phyloP scores from a whole-genome alignment of 1,284 basidiomycete species.

The Kalmanozyma brasiliensis region DNA sequence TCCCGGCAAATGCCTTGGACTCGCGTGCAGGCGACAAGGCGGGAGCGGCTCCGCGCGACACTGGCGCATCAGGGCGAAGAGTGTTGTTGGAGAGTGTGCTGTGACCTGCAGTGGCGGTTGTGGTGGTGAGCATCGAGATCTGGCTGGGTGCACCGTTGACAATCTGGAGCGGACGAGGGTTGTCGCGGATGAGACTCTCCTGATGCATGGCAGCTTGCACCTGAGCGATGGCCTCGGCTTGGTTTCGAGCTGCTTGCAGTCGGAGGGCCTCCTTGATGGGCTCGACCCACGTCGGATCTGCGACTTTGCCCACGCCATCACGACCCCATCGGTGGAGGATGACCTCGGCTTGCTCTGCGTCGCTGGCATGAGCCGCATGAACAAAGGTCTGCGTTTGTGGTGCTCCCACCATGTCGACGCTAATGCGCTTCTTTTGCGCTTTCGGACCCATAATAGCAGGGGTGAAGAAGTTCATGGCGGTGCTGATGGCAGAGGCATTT shows the following conservation, averaged over 20 bases:
- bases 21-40: slow-evolving; percentile 32
- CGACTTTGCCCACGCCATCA: slow-evolving; percentile 84
- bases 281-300: slow-evolving; percentile 76
- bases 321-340: slow-evolving; percentile 88
- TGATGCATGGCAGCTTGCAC: slow-evolving; percentile 70
- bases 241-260: slow-evolving; percentile 73
- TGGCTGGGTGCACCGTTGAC: slow-evolving; percentile 59
- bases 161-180: slow-evolving; percentile 56
- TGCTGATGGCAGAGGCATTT: slow-evolving; percentile 37
- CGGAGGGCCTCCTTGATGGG: slow-evolving; percentile 87
- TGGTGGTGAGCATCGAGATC: slow-evolving; percentile 50
- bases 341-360: slow-evolving; percentile 89
- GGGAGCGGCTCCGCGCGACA: background rate
- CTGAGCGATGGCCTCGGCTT: slow-evolving; percentile 83
- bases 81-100: slow-evolving; percentile 43
- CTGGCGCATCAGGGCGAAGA: slow-evolving; percentile 8
- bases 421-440: slow-evolving; percentile 63
- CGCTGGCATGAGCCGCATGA: slow-evolving; percentile 91
- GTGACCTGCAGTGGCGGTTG: slow-evolving; percentile 54
- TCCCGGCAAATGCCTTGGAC: slow-evolving; percentile 34
- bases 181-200: slow-evolving; percentile 71
- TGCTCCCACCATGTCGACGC: slow-evolving; percentile 60
- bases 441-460: slow-evolving; percentile 42
- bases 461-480: slow-evolving; percentile 41
- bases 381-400: slow-evolving; percentile 56